Evolutionary conservation across 2,329 filamentous ascomycete genomes (phyloP).

Genomic region (Ascochyta pisi): DNA sequence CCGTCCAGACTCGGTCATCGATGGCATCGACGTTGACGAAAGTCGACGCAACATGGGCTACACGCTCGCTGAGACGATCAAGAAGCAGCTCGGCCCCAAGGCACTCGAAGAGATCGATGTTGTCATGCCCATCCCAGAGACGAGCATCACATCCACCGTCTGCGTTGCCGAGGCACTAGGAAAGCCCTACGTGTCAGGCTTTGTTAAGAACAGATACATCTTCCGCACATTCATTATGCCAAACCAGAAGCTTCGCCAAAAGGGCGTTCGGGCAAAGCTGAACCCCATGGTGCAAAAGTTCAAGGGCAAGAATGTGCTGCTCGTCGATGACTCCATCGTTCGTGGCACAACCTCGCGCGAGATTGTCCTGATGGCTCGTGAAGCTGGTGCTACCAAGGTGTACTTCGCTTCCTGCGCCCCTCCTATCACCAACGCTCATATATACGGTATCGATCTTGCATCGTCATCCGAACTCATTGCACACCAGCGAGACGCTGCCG

Average conservation of each 20-base stretch:
- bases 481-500: slow-evolving; percentile 66
- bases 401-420: slow-evolving; percentile 85
- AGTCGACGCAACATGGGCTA: slow-evolving; percentile 87
- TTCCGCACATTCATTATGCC: slow-evolving; percentile 90
- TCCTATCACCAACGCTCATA: slow-evolving; percentile 83
- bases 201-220: slow-evolving; percentile 90
- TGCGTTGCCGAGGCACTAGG: slow-evolving; percentile 76
- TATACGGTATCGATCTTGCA: slow-evolving; percentile 82
- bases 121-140: slow-evolving; percentile 85
- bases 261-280: slow-evolving; percentile 88
- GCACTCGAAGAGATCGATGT: slow-evolving; percentile 79
- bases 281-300: slow-evolving; percentile 89
- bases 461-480: slow-evolving; percentile 75
- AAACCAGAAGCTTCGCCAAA: slow-evolving; percentile 78
- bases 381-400: slow-evolving; percentile 81
- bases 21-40: slow-evolving; percentile 85
- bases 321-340: slow-evolving; percentile 92
- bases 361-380: slow-evolving; percentile 83
- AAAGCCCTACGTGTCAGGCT: slow-evolving; percentile 80
- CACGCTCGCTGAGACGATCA: slow-evolving; percentile 77
- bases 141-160: slow-evolving; percentile 80
- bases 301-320: slow-evolving; percentile 75
- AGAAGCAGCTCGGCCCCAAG: slow-evolving; percentile 70
- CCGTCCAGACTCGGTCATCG: slow-evolving; percentile 80
- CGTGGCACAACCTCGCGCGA: slow-evolving; percentile 82